Percentiles rank a stretch among this genome's conserved stretches.
These are phyloP conservation scores for Cardiosporidium cionae DNA, from an alignment of 169 alveolate genomes.

Conservation along the genomic window DNA sequence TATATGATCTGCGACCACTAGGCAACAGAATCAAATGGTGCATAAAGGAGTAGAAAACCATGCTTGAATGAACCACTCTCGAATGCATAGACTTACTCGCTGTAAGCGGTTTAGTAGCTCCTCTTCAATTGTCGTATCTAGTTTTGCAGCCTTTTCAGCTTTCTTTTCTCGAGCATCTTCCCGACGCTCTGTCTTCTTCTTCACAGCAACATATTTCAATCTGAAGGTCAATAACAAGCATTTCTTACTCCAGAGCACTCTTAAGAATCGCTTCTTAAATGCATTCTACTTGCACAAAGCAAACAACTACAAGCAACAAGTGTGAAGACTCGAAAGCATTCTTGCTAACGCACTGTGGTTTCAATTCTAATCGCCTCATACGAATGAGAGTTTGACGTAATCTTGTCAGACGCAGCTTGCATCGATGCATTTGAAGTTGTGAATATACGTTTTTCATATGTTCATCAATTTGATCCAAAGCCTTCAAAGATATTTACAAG, in stretches of 20 bases:
- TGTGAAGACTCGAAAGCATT: too few relatives aligned
- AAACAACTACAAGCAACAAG: neutral
- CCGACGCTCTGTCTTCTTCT: constrained; percentile 96
- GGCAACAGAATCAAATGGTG: too few relatives aligned
- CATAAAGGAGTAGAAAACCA: neutral
- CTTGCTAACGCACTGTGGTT: too few relatives aligned
- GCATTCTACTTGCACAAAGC: too few relatives aligned
- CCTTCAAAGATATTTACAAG: constrained; percentile 55
- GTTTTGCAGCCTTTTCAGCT: constrained; percentile 94
- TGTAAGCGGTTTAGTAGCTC: constrained; percentile 83
- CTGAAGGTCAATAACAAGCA: too few relatives aligned
- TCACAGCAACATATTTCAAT: constrained; percentile 75
- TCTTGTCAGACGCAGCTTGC: constrained; percentile 91
- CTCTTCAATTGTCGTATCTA: constrained; percentile 90
- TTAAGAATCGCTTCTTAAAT: too few relatives aligned
- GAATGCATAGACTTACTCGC: constrained; percentile 4
- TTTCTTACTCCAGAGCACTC: too few relatives aligned
- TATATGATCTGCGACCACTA: too few relatives aligned
- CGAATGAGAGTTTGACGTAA: constrained; percentile 88
- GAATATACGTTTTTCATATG: constrained; percentile 86
- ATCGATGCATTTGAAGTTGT: constrained; percentile 85
- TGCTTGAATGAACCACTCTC: neutral
- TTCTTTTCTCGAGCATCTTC: constrained; percentile 90
- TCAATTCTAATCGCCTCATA: constrained; percentile 71
- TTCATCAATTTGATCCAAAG: constrained; percentile 84